Evolutionary conservation across 495 filamentous ascomycete species (phyloP), one percentile per base, ranked within the genome.

Genomic region (Aspergillus kassunensis): DNA sequence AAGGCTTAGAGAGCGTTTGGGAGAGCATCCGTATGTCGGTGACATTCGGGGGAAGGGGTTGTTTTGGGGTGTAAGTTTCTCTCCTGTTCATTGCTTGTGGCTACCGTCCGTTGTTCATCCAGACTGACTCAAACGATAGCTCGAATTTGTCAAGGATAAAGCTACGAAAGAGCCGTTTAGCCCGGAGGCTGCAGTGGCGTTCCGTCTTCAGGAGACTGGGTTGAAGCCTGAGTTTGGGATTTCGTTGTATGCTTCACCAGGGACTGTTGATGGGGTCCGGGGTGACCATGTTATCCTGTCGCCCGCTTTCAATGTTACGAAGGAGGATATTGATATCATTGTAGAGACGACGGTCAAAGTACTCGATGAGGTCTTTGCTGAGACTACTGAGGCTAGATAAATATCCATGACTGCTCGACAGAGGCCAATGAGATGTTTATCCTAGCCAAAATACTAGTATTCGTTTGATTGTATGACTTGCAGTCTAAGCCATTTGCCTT

Each of bases 231-330:
- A 78, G 11, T 79, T 84, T 53, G 76, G 74, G 16, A 78, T 95
- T 53, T 81, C 77, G 0, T 58, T 95, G 15, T 95, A 93, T 63
- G 83, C 83, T 18, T 82, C 83, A 5, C 63, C 73, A 2, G 90
- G 89, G 4, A 84, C 83, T 0, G 80, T 75, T 1, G 86, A 90
- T 60, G 87, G 88, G 0, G 61, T 76, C 24, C 65, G 58, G 3
- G 90, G 89, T 1, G 91, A 96, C 59, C 86, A 91, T 69, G 67
- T 91, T 12, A 70, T 95, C 27, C 56, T 96, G 48, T 79, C 86
- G 18, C 90, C 91, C 3, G 77, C 89, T 1, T 95, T 86, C 65
- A 91, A 79, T 50, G 72, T 87, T 37, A 80, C 78, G 0, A 65
- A 63, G 27, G 76, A 80, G 10, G 85, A 88, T 25, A 75, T 90